Conservation (phyloP, 768 basidiomycete species). For the Suillus bovinus region DNA sequence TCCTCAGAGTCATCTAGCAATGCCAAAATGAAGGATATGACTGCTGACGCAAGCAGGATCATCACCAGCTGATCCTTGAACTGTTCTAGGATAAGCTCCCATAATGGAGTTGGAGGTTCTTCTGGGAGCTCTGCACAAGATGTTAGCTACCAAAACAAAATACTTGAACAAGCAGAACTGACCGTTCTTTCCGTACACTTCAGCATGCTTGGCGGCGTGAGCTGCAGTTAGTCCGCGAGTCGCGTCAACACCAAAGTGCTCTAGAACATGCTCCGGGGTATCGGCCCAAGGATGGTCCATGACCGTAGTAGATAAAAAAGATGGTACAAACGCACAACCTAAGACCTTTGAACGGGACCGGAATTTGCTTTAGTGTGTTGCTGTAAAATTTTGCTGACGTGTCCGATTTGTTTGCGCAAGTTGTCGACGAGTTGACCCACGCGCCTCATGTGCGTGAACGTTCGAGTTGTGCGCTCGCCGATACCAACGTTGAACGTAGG, state of each 20-base stretch:
- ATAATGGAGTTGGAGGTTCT: constrained; percentile 86
- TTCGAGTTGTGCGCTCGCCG: background rate
- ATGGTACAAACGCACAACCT: constrained; percentile 7
- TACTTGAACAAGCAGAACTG: constrained; percentile 17
- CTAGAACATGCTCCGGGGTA: constrained; percentile 65
- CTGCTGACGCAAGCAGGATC: constrained; percentile 91
- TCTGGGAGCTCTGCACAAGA: constrained; percentile 78
- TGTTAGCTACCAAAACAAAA: background rate
- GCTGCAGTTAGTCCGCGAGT: constrained; percentile 61
- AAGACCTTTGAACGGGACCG: background rate
- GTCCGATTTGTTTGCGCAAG: constrained; percentile 18
- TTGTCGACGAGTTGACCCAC: too few species aligned
- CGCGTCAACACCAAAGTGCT: constrained; percentile 69
- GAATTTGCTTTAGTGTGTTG: background rate
- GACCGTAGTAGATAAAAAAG: constrained; percentile 25
- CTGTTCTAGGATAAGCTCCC: constrained; percentile 96
- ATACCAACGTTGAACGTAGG: background rate
- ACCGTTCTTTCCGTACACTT: constrained; percentile 89
- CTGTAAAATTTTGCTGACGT: constrained; percentile 17
- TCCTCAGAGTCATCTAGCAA: constrained; percentile 78
- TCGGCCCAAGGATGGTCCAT: constrained; percentile 84
- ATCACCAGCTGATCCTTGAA: constrained; percentile 99
- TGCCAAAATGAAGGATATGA: constrained; percentile 91
- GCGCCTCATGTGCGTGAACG: background rate
- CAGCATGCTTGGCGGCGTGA: constrained; percentile 71